phyloP scores from a whole-genome alignment of 768 basidiomycete species.

The Boletus barrowsii region DNA sequence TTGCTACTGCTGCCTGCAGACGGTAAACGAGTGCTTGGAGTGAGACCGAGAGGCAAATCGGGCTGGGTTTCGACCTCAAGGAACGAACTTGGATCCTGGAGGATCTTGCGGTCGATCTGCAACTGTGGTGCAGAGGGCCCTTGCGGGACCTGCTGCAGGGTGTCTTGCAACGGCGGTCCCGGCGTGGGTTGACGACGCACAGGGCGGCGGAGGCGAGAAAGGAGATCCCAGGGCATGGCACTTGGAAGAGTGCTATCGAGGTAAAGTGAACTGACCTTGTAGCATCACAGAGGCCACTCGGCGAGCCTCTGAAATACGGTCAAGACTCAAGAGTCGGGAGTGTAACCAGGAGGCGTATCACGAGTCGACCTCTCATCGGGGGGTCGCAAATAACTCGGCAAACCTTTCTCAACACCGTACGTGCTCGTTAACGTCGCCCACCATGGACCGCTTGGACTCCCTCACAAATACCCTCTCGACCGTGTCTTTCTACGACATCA shows the following conservation, averaged over 20 bases:
- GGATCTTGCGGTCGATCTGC: slow-evolving; percentile 26
- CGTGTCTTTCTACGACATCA: slow-evolving; percentile 90
- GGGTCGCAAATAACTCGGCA: slow-evolving; percentile 18
- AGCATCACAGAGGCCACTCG: slow-evolving; percentile 8
- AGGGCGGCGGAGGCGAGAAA: slow-evolving; percentile 33
- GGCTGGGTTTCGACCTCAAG: slow-evolving; percentile 16
- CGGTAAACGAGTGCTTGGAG: slow-evolving; percentile 27
- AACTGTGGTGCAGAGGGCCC: neutral
- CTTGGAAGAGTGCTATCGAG: neutral
- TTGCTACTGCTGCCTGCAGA: slow-evolving; percentile 3
- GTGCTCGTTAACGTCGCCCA: slow-evolving; percentile 18
- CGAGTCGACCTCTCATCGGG: slow-evolving; percentile 22
- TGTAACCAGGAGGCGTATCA: neutral
- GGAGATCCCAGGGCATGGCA: slow-evolving; percentile 26
- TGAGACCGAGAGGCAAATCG: slow-evolving; percentile 21
- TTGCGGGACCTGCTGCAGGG: neutral
- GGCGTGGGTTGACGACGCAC: slow-evolving; percentile 21
- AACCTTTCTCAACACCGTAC: neutral
- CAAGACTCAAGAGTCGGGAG: no score
- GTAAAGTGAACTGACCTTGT: neutral
- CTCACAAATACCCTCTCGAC: slow-evolving; percentile 75
- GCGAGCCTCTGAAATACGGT: neutral
- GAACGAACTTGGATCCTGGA: slow-evolving; percentile 30
- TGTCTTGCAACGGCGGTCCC: slow-evolving; percentile 11
- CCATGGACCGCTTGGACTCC: slow-evolving; percentile 79